Evolutionary conservation across 2,329 filamentous ascomycete species (phyloP).

Genomic region (Botrytis sinoallii): DNA sequence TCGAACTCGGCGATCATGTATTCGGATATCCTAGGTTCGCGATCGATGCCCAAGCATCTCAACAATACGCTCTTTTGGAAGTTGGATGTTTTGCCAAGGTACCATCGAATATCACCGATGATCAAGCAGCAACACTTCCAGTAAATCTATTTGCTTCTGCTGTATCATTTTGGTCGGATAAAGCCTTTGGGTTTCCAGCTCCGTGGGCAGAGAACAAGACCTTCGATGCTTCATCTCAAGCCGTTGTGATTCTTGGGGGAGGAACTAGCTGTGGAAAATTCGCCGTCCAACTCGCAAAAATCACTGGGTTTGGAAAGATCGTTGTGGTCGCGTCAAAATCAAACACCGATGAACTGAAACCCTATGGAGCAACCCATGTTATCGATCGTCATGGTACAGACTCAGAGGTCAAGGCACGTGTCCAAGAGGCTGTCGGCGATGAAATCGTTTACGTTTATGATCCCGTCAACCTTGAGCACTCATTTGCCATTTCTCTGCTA

Average conservation of each 20-base stretch:
- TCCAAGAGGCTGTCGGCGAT: conserved; percentile 9
- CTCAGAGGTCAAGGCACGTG: conserved; percentile 7
- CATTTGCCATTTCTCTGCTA: conserved; percentile 8
- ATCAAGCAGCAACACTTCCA: conserved; percentile 41
- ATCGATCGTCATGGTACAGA: conserved; percentile 36
- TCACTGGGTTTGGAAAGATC: conserved; percentile 41
- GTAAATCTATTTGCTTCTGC: conserved; percentile 38
- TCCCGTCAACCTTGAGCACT: conserved; percentile 15
- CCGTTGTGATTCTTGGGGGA: conserved; percentile 38
- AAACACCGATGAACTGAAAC: conserved; percentile 36
- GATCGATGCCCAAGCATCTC: conserved; percentile 33
- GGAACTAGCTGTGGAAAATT: conserved; percentile 38
- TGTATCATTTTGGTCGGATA: neutral
- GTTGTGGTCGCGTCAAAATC: conserved; percentile 38
- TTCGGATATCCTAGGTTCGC: neutral
- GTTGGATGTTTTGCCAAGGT: conserved; percentile 35
- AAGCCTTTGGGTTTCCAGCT: conserved; percentile 5
- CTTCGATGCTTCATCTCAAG: conserved; percentile 13
- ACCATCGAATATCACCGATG: conserved; percentile 38
- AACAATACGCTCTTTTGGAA: conserved; percentile 41
- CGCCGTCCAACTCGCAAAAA: conserved; percentile 37
- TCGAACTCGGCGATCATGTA: conserved; percentile 4
- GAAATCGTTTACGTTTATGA: conserved; percentile 16
- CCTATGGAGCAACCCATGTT: conserved; percentile 42
- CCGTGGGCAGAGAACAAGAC: neutral